Conservation (phyloP, 257 asterid species). For the Jaltomata sinuosa region DNA sequence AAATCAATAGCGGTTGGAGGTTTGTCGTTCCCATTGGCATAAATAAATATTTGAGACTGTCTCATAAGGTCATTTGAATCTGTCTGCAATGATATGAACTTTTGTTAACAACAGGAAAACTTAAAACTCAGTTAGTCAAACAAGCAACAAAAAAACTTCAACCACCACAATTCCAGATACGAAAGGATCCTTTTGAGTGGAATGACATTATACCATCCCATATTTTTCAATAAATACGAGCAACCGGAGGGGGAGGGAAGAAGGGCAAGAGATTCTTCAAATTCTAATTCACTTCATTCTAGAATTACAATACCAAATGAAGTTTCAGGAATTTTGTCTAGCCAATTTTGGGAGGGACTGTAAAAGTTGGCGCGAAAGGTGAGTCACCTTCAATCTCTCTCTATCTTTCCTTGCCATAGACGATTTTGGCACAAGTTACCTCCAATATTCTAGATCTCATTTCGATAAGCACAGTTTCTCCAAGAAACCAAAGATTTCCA, state of each 20-base stretch:
- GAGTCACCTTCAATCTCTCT: background rate
- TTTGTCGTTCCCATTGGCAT: conserved; percentile 73
- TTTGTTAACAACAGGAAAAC: background rate
- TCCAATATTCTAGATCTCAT: background rate
- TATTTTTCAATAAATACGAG: background rate
- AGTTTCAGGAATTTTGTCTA: background rate
- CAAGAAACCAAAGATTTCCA: background rate
- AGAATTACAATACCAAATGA: background rate
- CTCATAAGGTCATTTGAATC: conserved; percentile 80
- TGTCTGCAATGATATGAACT: conserved; percentile 38
- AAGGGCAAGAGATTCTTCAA: background rate
- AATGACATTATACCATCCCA: background rate
- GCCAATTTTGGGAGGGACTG: background rate
- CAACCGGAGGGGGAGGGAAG: background rate
- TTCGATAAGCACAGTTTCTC: background rate
- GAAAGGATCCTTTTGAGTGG: background rate
- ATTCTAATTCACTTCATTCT: background rate
- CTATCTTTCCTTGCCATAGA: background rate
- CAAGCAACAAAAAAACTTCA: background rate
- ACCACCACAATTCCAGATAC: background rate
- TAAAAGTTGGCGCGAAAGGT: background rate
- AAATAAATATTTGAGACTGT: conserved; percentile 67
- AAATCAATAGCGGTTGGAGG: conserved; percentile 91
- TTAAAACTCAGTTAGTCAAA: background rate
- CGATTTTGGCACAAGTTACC: background rate